phyloP scores from a whole-genome alignment of 306 rosid genomes.

The Vicia sativa region DNA sequence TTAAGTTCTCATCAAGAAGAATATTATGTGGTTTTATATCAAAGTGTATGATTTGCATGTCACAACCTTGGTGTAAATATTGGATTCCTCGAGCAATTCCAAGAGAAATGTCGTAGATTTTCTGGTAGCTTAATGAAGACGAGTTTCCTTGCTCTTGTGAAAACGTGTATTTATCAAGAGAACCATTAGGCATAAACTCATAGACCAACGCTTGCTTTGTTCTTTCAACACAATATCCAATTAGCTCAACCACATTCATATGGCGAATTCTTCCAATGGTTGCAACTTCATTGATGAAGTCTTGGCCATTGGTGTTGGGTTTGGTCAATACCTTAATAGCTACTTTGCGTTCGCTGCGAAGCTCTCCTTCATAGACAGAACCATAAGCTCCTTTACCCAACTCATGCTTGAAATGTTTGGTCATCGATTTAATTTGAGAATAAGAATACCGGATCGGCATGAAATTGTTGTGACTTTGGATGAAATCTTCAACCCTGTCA shows the following conservation, averaged over 20 bases:
- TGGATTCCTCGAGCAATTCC: slow-evolving; percentile 43
- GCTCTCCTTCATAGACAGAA: slow-evolving; percentile 18
- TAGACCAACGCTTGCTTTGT: slow-evolving; percentile 26
- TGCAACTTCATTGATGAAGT: slow-evolving; percentile 34
- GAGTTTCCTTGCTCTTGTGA: not conserved
- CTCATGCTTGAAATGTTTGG: slow-evolving; percentile 18
- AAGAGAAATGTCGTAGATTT: slow-evolving; percentile 30
- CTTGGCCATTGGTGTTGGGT: slow-evolving; percentile 25
- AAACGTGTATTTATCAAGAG: slow-evolving; percentile 28
- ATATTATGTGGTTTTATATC: slow-evolving; percentile 36
- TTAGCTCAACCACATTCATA: slow-evolving; percentile 22
- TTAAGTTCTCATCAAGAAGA: slow-evolving; percentile 21
- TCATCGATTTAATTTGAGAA: slow-evolving; percentile 26
- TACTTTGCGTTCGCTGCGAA: slow-evolving; percentile 16
- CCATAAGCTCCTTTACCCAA: slow-evolving; percentile 28
- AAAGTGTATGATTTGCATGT: slow-evolving; percentile 42
- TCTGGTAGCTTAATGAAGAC: not conserved
- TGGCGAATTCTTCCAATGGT: slow-evolving; percentile 31
- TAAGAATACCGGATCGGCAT: slow-evolving; percentile 28
- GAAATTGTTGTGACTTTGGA: not conserved
- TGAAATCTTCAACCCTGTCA: slow-evolving; percentile 22
- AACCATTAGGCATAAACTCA: slow-evolving; percentile 32
- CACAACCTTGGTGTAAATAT: slow-evolving; percentile 48
- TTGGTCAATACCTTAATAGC: slow-evolving; percentile 30
- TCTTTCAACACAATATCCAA: slow-evolving; percentile 34